These are phyloP conservation scores for Suillus fuscotomentosus DNA, from an alignment of 768 basidiomycete species.

Conservation along the genomic window DNA sequence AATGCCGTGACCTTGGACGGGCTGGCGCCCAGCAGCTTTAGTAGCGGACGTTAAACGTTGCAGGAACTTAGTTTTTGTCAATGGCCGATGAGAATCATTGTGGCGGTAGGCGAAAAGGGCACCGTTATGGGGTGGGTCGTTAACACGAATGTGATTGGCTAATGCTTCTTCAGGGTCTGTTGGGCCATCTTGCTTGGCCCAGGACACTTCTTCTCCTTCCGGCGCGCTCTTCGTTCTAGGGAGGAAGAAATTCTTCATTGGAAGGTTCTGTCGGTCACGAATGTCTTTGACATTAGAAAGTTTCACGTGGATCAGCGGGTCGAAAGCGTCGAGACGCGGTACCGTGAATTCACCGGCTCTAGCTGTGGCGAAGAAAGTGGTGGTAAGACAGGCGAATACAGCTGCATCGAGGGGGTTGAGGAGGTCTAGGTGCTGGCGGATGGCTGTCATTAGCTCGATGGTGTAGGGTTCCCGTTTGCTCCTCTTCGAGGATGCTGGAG, in stretches of 20 bases:
- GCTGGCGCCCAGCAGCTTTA: background rate
- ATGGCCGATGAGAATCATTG: conserved; percentile 10
- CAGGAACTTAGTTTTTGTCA: conserved; percentile 28
- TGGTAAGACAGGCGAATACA: conserved; percentile 28
- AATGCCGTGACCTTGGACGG: conserved; percentile 17
- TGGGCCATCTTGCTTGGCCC: conserved; percentile 25
- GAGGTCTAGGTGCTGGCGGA: conserved; percentile 4
- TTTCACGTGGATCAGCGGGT: conserved; percentile 30
- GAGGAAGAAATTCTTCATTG: conserved; percentile 25
- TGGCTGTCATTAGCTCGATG: background rate
- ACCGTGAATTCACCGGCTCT: conserved; percentile 39
- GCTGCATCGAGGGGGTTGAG: conserved; percentile 26
- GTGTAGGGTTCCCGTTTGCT: conserved; percentile 14
- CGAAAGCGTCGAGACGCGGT: conserved; percentile 29
- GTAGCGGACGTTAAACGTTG: background rate
- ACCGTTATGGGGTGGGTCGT: conserved; percentile 17
- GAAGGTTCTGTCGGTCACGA: conserved; percentile 5
- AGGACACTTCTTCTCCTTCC: conserved; percentile 35
- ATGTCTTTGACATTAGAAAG: conserved; percentile 22
- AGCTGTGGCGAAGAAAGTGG: conserved; percentile 33
- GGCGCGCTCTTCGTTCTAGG: conserved; percentile 27
- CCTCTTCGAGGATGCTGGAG: conserved; percentile 10
- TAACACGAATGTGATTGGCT: conserved; percentile 27
- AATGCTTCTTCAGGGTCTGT: conserved; percentile 25
- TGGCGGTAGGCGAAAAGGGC: conserved; percentile 30